phyloP scores from a whole-genome alignment of 306 rosid species.

The Purshia tridentata region DNA sequence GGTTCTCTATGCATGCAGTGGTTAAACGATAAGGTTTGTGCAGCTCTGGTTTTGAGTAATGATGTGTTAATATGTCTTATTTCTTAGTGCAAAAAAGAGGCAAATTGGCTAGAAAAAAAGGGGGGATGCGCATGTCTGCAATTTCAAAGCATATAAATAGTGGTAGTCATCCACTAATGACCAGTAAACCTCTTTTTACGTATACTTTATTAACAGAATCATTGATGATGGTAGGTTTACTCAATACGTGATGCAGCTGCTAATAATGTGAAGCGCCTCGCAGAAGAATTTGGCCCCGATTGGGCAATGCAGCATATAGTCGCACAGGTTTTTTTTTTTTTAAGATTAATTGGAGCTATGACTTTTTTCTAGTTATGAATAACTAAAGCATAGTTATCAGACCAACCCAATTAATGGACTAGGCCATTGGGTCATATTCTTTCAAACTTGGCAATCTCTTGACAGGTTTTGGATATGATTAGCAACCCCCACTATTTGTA shows the following conservation, averaged over 20 bases:
- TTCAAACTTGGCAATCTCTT: slow-evolving; percentile 5
- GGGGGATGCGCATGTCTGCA: neutral
- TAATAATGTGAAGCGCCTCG: slow-evolving; percentile 95
- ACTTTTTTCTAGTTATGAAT: neutral
- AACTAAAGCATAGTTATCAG: neutral
- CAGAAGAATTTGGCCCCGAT: slow-evolving; percentile 97
- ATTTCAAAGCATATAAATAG: neutral
- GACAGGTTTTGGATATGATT: slow-evolving; percentile 91
- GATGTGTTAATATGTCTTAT: neutral
- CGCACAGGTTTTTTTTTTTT: slow-evolving; percentile 68
- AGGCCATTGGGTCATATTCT: neutral
- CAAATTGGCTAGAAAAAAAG: too few relatives aligned
- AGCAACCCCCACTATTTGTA: slow-evolving; percentile 85
- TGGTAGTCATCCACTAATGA: neutral
- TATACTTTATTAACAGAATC: slow-evolving; percentile 3
- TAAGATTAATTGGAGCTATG: neutral
- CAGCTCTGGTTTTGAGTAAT: slow-evolving; percentile 7
- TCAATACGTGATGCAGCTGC: slow-evolving; percentile 99
- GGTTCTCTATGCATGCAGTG: slow-evolving; percentile 99
- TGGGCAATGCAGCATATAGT: slow-evolving; percentile 99
- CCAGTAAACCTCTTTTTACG: slow-evolving; percentile 10
- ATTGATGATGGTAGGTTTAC: slow-evolving; percentile 64
- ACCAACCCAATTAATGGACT: neutral
- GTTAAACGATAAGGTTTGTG: slow-evolving; percentile 93
- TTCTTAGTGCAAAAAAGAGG: neutral